A percentile compares a stretch with the other conserved stretches of the same genome.
Evolutionary conservation across 345 rosid genomes (phyloP).

Genomic region (Excoecaria agallocha): DNA sequence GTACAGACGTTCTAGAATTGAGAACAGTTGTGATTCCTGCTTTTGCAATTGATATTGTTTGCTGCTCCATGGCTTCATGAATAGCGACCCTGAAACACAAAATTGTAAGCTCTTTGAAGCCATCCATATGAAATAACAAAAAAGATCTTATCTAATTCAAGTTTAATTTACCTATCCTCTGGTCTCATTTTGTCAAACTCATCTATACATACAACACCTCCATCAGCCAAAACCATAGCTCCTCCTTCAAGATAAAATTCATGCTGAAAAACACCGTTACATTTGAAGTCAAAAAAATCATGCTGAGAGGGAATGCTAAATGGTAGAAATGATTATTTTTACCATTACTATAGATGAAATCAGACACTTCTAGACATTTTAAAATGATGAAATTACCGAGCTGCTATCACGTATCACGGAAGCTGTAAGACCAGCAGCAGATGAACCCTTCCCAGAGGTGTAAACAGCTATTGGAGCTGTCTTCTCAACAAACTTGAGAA

Average conservation of each 20-base stretch:
- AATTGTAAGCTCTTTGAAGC: neutral
- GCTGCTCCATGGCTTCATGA: constrained; percentile 99
- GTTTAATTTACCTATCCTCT: constrained; percentile 70
- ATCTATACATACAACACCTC: constrained; percentile 96
- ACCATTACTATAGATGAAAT: neutral
- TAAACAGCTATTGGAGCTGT: constrained; percentile 95
- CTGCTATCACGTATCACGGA: constrained; percentile 87
- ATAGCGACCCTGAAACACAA: constrained; percentile 75
- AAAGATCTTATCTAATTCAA: neutral
- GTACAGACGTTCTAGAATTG: constrained; percentile 94
- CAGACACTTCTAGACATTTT: neutral
- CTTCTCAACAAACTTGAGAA: constrained; percentile 97
- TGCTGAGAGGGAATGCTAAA: neutral
- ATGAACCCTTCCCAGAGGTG: constrained; percentile 97
- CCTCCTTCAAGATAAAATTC: constrained; percentile 99
- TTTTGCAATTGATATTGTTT: constrained; percentile 98
- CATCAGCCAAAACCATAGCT: constrained; percentile 99
- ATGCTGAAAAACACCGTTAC: constrained; percentile 44
- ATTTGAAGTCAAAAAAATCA: constrained; percentile 22
- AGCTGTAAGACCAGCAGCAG: constrained; percentile 98
- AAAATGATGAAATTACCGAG: constrained; percentile 51
- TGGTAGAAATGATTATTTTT: neutral
- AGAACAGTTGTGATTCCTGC: constrained; percentile 98
- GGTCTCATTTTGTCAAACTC: constrained; percentile 99
- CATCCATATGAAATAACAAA: neutral